phyloP scores from a whole-genome alignment of 2,329 filamentous ascomycete species.

The Catunica adiposa region DNA sequence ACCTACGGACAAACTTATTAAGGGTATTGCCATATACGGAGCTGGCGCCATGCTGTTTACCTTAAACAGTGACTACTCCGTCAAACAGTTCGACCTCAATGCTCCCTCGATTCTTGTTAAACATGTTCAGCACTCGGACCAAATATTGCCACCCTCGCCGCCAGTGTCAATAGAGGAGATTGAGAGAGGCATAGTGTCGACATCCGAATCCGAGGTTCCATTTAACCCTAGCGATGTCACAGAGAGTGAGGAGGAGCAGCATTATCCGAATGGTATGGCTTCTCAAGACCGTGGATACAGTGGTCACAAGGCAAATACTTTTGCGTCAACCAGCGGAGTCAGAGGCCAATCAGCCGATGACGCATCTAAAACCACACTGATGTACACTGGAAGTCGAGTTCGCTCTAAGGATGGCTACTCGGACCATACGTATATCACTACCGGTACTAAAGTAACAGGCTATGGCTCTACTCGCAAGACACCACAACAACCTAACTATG shows the following conservation, averaged over 20 bases:
- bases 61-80: conserved; percentile 68
- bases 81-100: conserved; percentile 91
- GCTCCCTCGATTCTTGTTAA: conserved; percentile 64
- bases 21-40: conserved; percentile 73
- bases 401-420: conserved; percentile 23
- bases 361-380: neutral
- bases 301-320: conserved; percentile 30
- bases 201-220: conserved; percentile 37
- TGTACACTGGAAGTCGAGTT: neutral
- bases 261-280: neutral
- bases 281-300: conserved; percentile 5
- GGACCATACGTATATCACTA: conserved; percentile 42
- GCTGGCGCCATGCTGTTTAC: conserved; percentile 87
- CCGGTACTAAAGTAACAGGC: conserved; percentile 1
- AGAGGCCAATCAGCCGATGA: neutral
- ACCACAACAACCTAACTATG: conserved; percentile 38
- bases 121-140: conserved; percentile 72
- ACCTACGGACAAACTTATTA: conserved; percentile 66
- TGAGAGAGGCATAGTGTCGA: conserved; percentile 34
- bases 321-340: conserved; percentile 32
- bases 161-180: conserved; percentile 62
- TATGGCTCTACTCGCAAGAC: neutral
- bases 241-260: conserved; percentile 53
- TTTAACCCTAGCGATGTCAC: conserved; percentile 41
- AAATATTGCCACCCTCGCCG: conserved; percentile 62